Evolutionary conservation across 2,329 filamentous ascomycete species (phyloP), one percentile per base, ranked within the genome.

Genomic region (Apiospora arundinis): DNA sequence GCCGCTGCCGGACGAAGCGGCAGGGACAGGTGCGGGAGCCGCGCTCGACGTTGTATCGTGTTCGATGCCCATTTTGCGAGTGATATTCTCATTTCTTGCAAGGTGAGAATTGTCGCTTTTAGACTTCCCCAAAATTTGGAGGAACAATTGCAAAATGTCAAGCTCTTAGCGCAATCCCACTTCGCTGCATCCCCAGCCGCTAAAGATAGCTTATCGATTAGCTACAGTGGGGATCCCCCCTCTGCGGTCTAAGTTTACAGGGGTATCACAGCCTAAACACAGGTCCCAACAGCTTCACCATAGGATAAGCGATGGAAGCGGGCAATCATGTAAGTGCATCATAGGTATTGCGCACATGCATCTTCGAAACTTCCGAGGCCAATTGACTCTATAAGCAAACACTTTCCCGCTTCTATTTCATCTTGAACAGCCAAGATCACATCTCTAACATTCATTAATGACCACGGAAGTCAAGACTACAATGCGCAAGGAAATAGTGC

Each of bases 11-110:
- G n/a, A 40, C 28, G 48, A 25, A 69, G 25, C 45, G 56, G 68
- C 46, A 67, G 52, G 32, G 5, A 44, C 44, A 56, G 74, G 70
- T 67, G 66, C 23, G n/a, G 65, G 18, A 32, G 67, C 68, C 60
- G 72, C 70, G 28, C 69, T 72, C 60, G 72, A 68, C 65, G 48
- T 52, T n/a, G 52, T 49, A 68, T 73, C 66, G 40, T 74, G 60
- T 65, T 76, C 72, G 69, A 72, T 49, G 71, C 69, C 76, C 76
- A 78, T 78, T 12, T 73, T 75, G 70, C 69, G 69, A 76, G 72
- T 52, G 70, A 67, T 73, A 72, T 73, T 74, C 74, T 73, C 76
- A 78, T 77, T 4, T 67, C 48, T 68, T 46, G 37, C 63, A 44
- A 63, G 32, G 28, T n/a, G 1, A 63, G 32, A 37, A 14, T n/a